Evolutionary conservation across 371 early-diverging fungal species (phyloP).

Genomic region (Apophysomyces trapeziformis): DNA sequence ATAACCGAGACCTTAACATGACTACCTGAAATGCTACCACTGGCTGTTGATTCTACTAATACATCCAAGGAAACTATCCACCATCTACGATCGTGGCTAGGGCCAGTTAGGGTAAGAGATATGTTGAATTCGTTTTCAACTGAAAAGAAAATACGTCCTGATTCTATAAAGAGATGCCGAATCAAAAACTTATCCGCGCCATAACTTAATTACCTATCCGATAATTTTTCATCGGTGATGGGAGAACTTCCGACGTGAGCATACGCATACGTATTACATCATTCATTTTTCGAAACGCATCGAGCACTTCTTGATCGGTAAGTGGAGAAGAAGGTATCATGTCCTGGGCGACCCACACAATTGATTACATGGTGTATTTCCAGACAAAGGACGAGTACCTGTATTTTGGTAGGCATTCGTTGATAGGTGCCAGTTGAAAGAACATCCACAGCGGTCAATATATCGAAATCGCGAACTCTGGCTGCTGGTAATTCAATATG

Average conservation of each 20-base stretch:
- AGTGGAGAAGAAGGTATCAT: conserved; percentile 60
- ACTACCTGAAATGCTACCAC: conserved; percentile 42
- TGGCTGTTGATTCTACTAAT: conserved; percentile 47
- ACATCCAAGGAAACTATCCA: conserved; percentile 62
- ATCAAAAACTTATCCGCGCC: conserved; percentile 3
- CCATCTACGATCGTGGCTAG: conserved; percentile 56
- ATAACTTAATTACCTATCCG: conserved; percentile 40
- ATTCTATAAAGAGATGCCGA: conserved; percentile 26
- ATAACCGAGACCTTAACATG: no score
- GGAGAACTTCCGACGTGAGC: conserved; percentile 65
- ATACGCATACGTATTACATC: conserved; percentile 73
- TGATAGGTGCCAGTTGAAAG: conserved; percentile 77
- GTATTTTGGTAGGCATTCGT: conserved; percentile 63
- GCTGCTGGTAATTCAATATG: conserved; percentile 67
- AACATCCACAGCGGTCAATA: conserved; percentile 76
- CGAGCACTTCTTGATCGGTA: conserved; percentile 56
- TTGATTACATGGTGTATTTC: not conserved
- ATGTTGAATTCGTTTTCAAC: conserved; percentile 77
- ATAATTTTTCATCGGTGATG: conserved; percentile 65
- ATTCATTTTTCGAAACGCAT: conserved; percentile 64
- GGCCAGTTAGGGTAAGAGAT: conserved; percentile 60
- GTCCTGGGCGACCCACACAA: conserved; percentile 33
- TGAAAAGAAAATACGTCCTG: conserved; percentile 67
- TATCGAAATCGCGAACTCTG: conserved; percentile 76
- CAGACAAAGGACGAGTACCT: conserved; percentile 29